Evolutionary conservation across 2,329 filamentous ascomycete genomes (phyloP).

Genomic region (Pseudocercospora fijiensis): DNA sequence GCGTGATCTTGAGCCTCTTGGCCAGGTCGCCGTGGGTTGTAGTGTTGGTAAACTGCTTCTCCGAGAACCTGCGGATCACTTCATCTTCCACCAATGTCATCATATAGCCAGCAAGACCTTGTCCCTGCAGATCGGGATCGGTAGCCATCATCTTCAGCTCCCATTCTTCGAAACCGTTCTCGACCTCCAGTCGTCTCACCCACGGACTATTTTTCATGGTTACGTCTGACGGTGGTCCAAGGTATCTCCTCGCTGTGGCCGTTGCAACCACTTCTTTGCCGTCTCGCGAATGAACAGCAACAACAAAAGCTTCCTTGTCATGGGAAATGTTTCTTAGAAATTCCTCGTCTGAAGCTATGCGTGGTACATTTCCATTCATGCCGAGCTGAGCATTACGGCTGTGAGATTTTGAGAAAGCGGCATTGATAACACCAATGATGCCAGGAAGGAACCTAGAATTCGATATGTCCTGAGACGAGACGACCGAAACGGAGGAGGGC

Average conservation of each 20-base stretch:
- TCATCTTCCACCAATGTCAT: constrained; percentile 17
- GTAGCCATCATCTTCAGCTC: constrained; percentile 23
- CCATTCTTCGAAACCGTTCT: constrained; percentile 20
- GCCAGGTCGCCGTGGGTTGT: not conserved
- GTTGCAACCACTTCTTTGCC: constrained; percentile 18
- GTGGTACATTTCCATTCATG: constrained; percentile 4
- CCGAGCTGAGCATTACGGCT: constrained; percentile 15
- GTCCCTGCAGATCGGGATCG: constrained; percentile 11
- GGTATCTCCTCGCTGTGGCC: constrained; percentile 18
- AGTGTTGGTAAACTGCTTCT: not conserved
- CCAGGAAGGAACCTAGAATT: constrained; percentile 14
- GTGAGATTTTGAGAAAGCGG: constrained; percentile 15
- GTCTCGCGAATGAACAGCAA: constrained; percentile 11
- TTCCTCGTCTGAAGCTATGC: constrained; percentile 18
- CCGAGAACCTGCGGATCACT: constrained; percentile 8
- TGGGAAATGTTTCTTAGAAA: constrained; percentile 12
- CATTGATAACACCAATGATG: constrained; percentile 19
- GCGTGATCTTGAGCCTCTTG: constrained; percentile 15
- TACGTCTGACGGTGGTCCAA: constrained; percentile 7
- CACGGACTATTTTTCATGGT: constrained; percentile 9
- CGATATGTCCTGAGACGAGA: constrained; percentile 13
- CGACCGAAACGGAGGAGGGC: constrained; percentile 11
- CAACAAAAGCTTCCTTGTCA: constrained; percentile 21
- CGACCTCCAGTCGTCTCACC: constrained; percentile 10
- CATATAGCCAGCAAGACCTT: constrained; percentile 19